Percentiles rank a stretch among this genome's conserved stretches.
phyloP scores from a whole-genome alignment of 1,139 yeast genomes.

The Hyphopichia buzzinii region DNA sequence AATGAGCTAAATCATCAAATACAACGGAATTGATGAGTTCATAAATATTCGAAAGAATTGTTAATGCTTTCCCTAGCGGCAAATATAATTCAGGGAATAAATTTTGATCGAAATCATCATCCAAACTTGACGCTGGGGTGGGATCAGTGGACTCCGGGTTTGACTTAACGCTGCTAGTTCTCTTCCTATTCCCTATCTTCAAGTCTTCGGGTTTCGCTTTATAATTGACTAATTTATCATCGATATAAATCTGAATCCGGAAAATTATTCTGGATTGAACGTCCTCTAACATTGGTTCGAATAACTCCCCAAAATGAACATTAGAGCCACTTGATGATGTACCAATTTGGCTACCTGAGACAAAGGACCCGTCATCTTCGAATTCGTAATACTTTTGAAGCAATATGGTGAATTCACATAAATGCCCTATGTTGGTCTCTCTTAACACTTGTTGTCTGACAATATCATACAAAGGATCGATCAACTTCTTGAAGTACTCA shows the following conservation, averaged over 20 bases:
- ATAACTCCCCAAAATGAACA: conserved; percentile 55
- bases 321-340: conserved; percentile 10
- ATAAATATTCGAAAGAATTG: conserved; percentile 73
- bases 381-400: conserved; percentile 68
- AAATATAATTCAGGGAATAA: conserved; percentile 60
- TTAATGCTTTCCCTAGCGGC: conserved; percentile 70
- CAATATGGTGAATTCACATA: conserved; percentile 76
- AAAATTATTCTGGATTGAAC: conserved; percentile 78
- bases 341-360: conserved; percentile 9
- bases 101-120: conserved; percentile 37
- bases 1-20: conserved; percentile 88
- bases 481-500: conserved; percentile 56
- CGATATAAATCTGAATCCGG: conserved; percentile 71
- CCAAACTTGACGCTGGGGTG: conserved; percentile 12
- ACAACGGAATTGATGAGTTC: conserved; percentile 73
- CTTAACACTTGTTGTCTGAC: conserved; percentile 64
- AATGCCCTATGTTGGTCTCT: conserved; percentile 61
- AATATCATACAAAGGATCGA: conserved; percentile 76
- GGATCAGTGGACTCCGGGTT: conserved; percentile 3
- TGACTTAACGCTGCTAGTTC: conserved; percentile 10
- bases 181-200: conserved; percentile 51
- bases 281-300: conserved; percentile 71
- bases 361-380: conserved; percentile 43
- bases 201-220: conserved; percentile 68
- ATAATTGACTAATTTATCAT: conserved; percentile 63